These are phyloP conservation scores for Macaranga tanarius DNA, from an alignment of 441 rosid genomes.

Conservation along the genomic window DNA sequence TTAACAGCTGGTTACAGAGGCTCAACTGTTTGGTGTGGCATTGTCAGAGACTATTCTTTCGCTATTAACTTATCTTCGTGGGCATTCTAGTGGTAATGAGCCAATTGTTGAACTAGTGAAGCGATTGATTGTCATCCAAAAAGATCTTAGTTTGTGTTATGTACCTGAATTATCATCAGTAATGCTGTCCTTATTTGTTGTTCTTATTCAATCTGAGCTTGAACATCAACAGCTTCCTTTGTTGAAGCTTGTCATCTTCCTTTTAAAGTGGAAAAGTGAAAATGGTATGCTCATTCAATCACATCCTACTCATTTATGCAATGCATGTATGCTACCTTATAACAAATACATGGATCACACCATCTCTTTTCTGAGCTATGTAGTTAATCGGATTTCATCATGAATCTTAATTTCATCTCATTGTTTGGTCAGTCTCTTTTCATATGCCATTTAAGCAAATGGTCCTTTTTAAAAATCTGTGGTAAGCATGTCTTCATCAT, in stretches of 20 bases:
- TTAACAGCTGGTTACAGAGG: constrained; percentile 50
- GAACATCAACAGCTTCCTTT: constrained; percentile 82
- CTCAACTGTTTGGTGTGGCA: constrained; percentile 63
- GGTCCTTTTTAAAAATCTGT: background rate
- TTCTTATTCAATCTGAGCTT: constrained; percentile 63
- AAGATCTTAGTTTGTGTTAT: constrained; percentile 60
- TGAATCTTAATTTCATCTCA: background rate
- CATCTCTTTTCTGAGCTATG: background rate
- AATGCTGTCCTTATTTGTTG: constrained; percentile 49
- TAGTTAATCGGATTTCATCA: background rate
- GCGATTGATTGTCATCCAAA: constrained; percentile 60
- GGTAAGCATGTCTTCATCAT: background rate
- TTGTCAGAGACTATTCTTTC: constrained; percentile 58
- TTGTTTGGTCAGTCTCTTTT: constrained; percentile 2
- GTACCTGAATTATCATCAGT: constrained; percentile 51
- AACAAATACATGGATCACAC: background rate
- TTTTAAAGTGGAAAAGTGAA: constrained; percentile 72
- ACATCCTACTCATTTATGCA: constrained; percentile 15
- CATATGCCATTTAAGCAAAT: constrained; percentile 8
- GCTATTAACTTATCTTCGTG: constrained; percentile 39
- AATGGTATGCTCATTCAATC: constrained; percentile 46
- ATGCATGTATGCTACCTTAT: background rate
- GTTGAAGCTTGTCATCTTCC: constrained; percentile 59
- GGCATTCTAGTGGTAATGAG: constrained; percentile 41
- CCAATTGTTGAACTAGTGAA: constrained; percentile 53